A percentile compares a stretch with the other conserved stretches of the same genome.
Evolutionary conservation across 129 eudicot genomes (phyloP).

Genomic region (Tagetes erecta): DNA sequence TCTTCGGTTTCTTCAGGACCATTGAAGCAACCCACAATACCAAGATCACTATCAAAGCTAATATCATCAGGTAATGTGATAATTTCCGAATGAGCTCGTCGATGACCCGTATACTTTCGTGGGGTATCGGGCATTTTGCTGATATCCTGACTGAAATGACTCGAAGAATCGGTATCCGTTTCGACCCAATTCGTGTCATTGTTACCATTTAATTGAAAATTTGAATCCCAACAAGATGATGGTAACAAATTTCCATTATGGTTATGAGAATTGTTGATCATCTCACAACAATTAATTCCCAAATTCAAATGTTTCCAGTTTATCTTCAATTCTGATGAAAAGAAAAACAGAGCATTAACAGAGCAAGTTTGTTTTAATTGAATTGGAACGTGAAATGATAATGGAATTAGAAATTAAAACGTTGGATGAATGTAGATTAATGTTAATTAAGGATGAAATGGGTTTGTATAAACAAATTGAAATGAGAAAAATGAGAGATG

Average conservation of each 20-base stretch:
- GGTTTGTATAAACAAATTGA: not conserved
- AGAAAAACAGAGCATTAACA: not conserved
- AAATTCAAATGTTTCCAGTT: not conserved
- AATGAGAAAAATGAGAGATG: not conserved
- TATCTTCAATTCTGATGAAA: too few species aligned
- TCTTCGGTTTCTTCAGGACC: conserved; percentile 75
- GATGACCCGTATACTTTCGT: conserved; percentile 61
- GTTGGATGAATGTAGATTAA: conserved; percentile 8
- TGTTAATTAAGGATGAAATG: not conserved
- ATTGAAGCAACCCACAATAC: conserved; percentile 69
- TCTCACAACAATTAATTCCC: conserved; percentile 20
- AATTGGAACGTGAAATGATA: not conserved
- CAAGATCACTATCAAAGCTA: conserved; percentile 79
- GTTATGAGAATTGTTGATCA: conserved; percentile 38
- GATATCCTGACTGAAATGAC: conserved; percentile 54
- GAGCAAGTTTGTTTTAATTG: not conserved
- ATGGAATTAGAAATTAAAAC: not conserved
- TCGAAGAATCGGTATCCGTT: conserved; percentile 33
- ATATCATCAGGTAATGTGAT: conserved; percentile 80
- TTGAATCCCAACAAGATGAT: conserved; percentile 42
- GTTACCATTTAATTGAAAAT: conserved; percentile 32
- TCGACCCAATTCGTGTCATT: conserved; percentile 39
- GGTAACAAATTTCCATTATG: conserved; percentile 41
- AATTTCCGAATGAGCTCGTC: conserved; percentile 84
- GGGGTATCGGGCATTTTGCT: conserved; percentile 84